Evolutionary conservation across 352 stramenopile genomes (phyloP).

Genomic region (Phytophthora ramorum): DNA sequence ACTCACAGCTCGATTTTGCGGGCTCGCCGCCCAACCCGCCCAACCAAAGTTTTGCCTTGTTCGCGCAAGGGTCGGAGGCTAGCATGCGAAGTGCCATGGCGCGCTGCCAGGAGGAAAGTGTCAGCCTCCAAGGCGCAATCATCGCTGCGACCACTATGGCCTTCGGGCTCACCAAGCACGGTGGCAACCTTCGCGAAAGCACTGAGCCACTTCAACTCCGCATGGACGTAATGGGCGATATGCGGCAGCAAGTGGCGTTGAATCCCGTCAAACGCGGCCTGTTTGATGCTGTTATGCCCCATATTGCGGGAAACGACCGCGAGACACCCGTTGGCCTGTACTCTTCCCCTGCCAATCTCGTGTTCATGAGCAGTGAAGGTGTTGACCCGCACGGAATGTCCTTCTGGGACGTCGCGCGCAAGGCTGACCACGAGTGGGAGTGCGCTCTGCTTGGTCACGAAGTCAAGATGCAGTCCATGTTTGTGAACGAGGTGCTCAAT

Average conservation of each 20-base stretch:
- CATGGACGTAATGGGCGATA: slow-evolving; percentile 56
- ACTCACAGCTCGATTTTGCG: slow-evolving; percentile 54
- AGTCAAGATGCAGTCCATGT: slow-evolving; percentile 68
- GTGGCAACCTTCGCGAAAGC: slow-evolving; percentile 36
- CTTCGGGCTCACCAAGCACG: slow-evolving; percentile 45
- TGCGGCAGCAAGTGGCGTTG: slow-evolving; percentile 37
- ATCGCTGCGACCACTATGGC: slow-evolving; percentile 53
- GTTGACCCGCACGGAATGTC: slow-evolving; percentile 33
- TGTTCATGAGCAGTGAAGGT: slow-evolving; percentile 63
- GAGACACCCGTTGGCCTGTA: slow-evolving; percentile 57
- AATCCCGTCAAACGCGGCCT: slow-evolving; percentile 30
- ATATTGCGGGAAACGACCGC: slow-evolving; percentile 4
- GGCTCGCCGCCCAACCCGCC: slow-evolving; percentile 27
- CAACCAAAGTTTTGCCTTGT: slow-evolving; percentile 62
- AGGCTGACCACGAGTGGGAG: slow-evolving; percentile 56
- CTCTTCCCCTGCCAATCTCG: slow-evolving; percentile 46
- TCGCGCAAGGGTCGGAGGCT: slow-evolving; percentile 42
- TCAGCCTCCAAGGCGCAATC: slow-evolving; percentile 55
- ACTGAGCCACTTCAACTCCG: slow-evolving; percentile 48
- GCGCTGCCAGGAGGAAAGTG: slow-evolving; percentile 46
- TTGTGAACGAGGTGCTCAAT: slow-evolving; percentile 65
- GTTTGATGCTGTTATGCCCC: slow-evolving; percentile 9
- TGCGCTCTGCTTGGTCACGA: slow-evolving; percentile 56
- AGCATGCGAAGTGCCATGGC: slow-evolving; percentile 52
- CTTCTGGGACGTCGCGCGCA: slow-evolving; percentile 66